Evolutionary conservation across 2,329 filamentous ascomycete species (phyloP).

Genomic region (Grosmannia clavigera): DNA sequence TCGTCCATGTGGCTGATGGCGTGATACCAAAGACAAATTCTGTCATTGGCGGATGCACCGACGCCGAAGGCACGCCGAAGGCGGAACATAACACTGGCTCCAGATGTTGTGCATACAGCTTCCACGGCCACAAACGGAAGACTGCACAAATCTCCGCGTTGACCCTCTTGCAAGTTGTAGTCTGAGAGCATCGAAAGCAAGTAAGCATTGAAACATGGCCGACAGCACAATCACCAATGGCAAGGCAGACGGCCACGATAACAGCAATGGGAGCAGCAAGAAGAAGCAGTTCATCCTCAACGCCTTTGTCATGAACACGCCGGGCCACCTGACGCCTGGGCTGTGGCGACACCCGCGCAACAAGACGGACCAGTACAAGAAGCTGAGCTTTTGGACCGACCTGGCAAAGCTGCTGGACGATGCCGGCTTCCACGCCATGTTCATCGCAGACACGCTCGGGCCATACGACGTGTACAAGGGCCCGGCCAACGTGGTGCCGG

Average conservation of each 20-base stretch:
- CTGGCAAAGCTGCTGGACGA: constrained; percentile 9
- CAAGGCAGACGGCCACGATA: neutral
- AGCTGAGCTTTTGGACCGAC: constrained; percentile 8
- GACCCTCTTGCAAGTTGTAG: neutral
- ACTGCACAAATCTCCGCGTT: too few species aligned
- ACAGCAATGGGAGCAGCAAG: neutral
- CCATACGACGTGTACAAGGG: constrained; percentile 11
- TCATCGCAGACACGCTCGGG: constrained; percentile 10
- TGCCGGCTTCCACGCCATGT: constrained; percentile 10
- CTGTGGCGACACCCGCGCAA: constrained; percentile 10
- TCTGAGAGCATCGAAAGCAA: neutral
- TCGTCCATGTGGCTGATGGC: neutral
- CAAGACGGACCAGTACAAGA: constrained; percentile 8
- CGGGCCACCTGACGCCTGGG: constrained; percentile 7
- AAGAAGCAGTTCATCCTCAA: constrained; percentile 28
- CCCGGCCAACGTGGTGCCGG: constrained; percentile 6
- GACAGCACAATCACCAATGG: neutral
- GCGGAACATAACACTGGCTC: neutral
- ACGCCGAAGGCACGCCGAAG: neutral
- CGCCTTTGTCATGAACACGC: constrained; percentile 23
- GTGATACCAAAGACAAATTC: neutral
- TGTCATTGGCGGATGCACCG: neutral
- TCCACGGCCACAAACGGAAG: too few species aligned
- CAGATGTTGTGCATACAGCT: too few species aligned
- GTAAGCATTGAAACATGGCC: neutral